phyloP scores from a whole-genome alignment of 2,329 filamentous ascomycete genomes.

The Aureobasidium musti region DNA sequence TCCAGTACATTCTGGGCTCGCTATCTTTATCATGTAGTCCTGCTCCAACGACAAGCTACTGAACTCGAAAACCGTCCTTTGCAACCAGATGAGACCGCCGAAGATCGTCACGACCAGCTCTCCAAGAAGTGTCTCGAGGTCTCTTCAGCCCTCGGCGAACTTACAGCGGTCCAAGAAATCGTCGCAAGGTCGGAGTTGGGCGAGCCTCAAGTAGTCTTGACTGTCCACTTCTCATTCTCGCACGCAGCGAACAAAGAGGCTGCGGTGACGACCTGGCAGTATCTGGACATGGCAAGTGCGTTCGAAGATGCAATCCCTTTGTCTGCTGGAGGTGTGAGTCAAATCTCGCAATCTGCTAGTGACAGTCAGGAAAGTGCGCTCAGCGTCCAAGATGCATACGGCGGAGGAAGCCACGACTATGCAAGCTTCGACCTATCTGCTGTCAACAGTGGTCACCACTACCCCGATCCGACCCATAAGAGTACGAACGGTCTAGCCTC shows the following conservation, averaged over 20 bases:
- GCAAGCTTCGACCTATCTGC: slow-evolving; percentile 31
- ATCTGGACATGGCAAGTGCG: slow-evolving; percentile 28
- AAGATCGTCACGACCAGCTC: slow-evolving; percentile 30
- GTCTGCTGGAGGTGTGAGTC: slow-evolving; percentile 7
- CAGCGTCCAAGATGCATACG: slow-evolving; percentile 39
- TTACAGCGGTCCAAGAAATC: slow-evolving; percentile 49
- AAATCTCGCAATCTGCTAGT: slow-evolving; percentile 21
- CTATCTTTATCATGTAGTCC: slow-evolving; percentile 40
- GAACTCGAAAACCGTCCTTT: slow-evolving; percentile 34
- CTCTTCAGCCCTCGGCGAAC: slow-evolving; percentile 39
- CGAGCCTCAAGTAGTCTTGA: slow-evolving; percentile 39
- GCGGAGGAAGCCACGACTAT: slow-evolving; percentile 31
- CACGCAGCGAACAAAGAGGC: slow-evolving; percentile 38
- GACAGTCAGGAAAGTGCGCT: slow-evolving; percentile 31
- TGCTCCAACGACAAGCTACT: slow-evolving; percentile 31
- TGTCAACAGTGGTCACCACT: neutral
- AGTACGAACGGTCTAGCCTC: neutral
- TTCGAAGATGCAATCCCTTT: slow-evolving; percentile 3
- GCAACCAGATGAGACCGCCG: slow-evolving; percentile 29
- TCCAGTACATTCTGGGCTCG: slow-evolving; percentile 50
- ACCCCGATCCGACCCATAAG: neutral
- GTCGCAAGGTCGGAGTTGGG: slow-evolving; percentile 40
- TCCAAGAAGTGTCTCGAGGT: slow-evolving; percentile 36
- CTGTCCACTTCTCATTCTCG: slow-evolving; percentile 45
- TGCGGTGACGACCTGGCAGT: slow-evolving; percentile 43